A percentile compares a stretch with the other conserved stretches of the same genome.
phyloP scores from a whole-genome alignment of 164 flowering plant species.

The Buxus sempervirens region DNA sequence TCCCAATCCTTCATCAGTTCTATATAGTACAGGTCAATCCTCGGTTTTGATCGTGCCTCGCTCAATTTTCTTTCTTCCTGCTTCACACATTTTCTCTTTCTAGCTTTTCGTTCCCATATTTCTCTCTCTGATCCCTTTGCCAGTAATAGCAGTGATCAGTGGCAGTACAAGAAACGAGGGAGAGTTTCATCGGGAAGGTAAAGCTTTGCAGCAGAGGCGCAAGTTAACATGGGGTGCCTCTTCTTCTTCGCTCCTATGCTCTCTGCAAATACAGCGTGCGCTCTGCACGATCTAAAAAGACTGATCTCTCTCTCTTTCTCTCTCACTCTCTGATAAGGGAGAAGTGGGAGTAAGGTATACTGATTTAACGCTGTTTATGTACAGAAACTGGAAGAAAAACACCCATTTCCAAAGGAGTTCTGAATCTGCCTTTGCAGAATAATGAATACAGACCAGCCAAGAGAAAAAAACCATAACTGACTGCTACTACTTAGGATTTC shows the following conservation, averaged over 20 bases:
- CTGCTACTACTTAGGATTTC: conserved; percentile 44
- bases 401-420: conserved; percentile 33
- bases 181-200: conserved; percentile 79
- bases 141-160: conserved; percentile 57
- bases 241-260: conserved; percentile 8
- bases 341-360: conserved; percentile 4
- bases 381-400: conserved; percentile 14
- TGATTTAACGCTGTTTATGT: conserved; percentile 15
- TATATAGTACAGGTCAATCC: neutral
- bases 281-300: conserved; percentile 13
- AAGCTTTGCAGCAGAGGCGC: conserved; percentile 20
- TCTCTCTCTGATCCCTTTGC: conserved; percentile 22
- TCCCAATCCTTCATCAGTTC: neutral
- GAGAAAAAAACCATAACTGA: conserved; percentile 19
- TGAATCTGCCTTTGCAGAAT: conserved; percentile 22
- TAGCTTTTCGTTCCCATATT: conserved; percentile 18
- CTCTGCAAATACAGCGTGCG: conserved; percentile 29
- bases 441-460: conserved; percentile 4
- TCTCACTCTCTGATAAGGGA: neutral
- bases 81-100: conserved; percentile 11
- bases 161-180: conserved; percentile 61
- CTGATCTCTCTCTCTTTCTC: neutral
- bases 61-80: conserved; percentile 20
- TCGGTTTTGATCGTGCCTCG: conserved; percentile 6
- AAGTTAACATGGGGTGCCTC: conserved; percentile 2